Evolutionary conservation across 495 filamentous ascomycete species (phyloP).

Genomic region (Podospora anserina): DNA sequence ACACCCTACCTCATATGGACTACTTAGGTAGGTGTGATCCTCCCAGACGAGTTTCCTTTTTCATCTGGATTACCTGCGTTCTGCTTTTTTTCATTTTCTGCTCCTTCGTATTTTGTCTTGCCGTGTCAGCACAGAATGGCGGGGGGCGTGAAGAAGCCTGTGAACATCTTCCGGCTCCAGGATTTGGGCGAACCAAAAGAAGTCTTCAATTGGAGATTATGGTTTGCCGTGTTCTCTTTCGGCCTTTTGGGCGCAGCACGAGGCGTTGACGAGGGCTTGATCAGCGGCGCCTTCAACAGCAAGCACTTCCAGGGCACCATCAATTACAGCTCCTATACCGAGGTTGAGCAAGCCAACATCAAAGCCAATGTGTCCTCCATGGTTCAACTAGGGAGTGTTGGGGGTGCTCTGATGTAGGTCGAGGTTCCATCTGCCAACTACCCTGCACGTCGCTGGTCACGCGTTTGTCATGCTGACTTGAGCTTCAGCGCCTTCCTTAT

Average conservation of each 20-base stretch:
- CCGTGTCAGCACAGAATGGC: slow-evolving; percentile 45
- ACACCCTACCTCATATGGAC: not conserved
- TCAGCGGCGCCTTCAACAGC: slow-evolving; percentile 63
- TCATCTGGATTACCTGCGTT: not conserved
- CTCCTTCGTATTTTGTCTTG: not conserved
- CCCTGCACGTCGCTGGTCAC: not conserved
- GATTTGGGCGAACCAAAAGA: slow-evolving; percentile 53
- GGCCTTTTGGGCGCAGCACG: slow-evolving; percentile 67
- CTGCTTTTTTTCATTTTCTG: not conserved
- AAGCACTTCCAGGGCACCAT: slow-evolving; percentile 60
- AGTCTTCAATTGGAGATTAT: slow-evolving; percentile 62
- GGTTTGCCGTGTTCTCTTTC: slow-evolving; percentile 64
- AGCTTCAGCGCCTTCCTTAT: slow-evolving; percentile 54
- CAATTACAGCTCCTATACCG: slow-evolving; percentile 51
- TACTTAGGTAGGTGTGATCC: slow-evolving; percentile 4
- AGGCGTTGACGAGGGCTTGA: slow-evolving; percentile 72
- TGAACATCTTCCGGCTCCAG: slow-evolving; percentile 63
- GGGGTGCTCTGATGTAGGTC: slow-evolving; percentile 58
- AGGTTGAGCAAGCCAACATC: slow-evolving; percentile 57
- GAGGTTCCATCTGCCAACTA: not conserved
- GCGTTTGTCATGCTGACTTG: not conserved
- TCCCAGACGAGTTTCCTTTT: not conserved
- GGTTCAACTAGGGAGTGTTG: slow-evolving; percentile 68
- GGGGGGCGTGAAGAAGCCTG: slow-evolving; percentile 60
- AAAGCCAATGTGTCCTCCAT: slow-evolving; percentile 68